Base-by-base conservation (phyloP, 495 filamentous ascomycete species). In the Penicillium samsonianum region DNA sequence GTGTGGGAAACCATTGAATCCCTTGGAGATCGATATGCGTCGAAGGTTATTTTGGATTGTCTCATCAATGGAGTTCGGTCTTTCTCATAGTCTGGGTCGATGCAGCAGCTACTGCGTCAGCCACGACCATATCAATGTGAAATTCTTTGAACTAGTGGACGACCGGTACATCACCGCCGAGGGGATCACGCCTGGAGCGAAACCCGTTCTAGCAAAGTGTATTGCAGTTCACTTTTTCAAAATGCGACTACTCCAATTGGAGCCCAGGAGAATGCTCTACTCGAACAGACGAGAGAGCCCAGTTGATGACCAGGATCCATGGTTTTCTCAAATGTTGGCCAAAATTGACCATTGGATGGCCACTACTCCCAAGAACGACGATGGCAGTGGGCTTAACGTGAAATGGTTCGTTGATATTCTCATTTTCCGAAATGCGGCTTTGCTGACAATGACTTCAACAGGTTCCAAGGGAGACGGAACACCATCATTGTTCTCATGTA, bases 151-250 rank as follows among this genome's bases (percentile, higher is more conserved):
- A 56, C 75, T 85, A 2, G 83, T 90, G 26, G 84, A 90, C 55
- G 93, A 98, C 71, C 77, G 83, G 30, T 84, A 87, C 67, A 96
- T 98, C 62, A 90, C 86, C 2, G 73, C 81, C n/a, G 76, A 85
- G n/a, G 92, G 89, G 9, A 86, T 96, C 45, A 72, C 80, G 17
- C 81, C 84, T 1, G 90, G 83, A 1, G 75, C 77, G 12, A 86
- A 82, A 22, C 81, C 81, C 1, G 86, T 87, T 23, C 74, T 90
- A 45, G 87, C 85, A 69, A 98, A 98, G 71, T 81, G 89, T 61
- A 85, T 96, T 19, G 85, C 90, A 9, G 91, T 96, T 55, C 92
- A 98, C 70, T 95, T 94, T 61, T 91, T 90, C 73, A 89, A 88
- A 65, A 96, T 98, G 92, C 83, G 90, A 53, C 72, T 94, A 30